phyloP scores from a whole-genome alignment of 2,329 filamentous ascomycete genomes.

The Cladosporium velox region DNA sequence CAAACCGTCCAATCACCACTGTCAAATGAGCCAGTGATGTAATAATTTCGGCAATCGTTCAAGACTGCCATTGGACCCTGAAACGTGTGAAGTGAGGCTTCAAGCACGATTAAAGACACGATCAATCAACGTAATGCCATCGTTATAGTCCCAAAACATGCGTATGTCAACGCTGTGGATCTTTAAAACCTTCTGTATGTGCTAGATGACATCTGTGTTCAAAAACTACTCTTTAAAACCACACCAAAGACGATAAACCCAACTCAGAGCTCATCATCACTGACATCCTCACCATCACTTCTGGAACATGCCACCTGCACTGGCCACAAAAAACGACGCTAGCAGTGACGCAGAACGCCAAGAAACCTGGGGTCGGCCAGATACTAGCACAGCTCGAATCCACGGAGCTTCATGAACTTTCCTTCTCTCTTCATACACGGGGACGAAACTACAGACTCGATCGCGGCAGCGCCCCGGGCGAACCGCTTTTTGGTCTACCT shows the following conservation, averaged over 20 bases:
- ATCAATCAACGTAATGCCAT: background rate
- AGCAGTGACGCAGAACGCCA: background rate
- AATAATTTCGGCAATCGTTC: background rate
- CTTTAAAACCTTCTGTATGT: accelerated
- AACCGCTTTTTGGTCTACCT: background rate
- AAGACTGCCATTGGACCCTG: background rate
- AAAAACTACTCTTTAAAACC: background rate
- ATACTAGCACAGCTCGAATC: background rate
- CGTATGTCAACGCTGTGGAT: background rate
- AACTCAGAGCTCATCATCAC: background rate
- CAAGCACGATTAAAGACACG: background rate
- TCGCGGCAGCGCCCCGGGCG: too few species aligned
- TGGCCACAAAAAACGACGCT: background rate
- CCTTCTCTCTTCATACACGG: background rate
- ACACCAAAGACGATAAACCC: background rate
- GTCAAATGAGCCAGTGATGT: background rate
- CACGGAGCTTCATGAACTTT: background rate
- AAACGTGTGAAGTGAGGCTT: background rate
- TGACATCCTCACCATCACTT: background rate
- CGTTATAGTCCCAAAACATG: background rate
- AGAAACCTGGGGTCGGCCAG: background rate
- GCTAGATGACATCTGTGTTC: background rate
- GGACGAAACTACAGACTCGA: background rate
- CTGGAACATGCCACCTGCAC: background rate
- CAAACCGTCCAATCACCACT: too few species aligned